These are phyloP conservation scores for Cercospora berteroae DNA, from an alignment of 2,329 filamentous ascomycete species.

Conservation along the genomic window DNA sequence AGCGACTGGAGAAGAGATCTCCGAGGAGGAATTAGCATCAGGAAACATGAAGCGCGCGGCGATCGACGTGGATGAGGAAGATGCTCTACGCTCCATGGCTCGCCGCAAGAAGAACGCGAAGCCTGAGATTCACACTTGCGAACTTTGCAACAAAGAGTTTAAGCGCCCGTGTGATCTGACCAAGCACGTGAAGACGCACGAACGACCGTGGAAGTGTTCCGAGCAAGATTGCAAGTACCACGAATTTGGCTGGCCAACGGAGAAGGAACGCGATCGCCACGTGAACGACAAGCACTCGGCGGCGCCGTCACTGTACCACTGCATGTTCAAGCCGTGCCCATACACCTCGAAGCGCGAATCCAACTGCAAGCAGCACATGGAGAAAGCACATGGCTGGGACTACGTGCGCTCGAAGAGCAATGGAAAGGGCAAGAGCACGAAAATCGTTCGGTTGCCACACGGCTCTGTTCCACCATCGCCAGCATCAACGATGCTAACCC, in stretches of 20 bases:
- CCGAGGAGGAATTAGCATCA: slow-evolving; percentile 62
- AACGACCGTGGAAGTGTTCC: slow-evolving; percentile 91
- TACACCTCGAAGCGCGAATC: slow-evolving; percentile 95
- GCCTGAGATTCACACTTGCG: slow-evolving; percentile 45
- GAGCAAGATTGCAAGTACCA: slow-evolving; percentile 83
- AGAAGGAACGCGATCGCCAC: slow-evolving; percentile 96
- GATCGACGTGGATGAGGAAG: slow-evolving; percentile 70
- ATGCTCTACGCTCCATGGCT: slow-evolving; percentile 88
- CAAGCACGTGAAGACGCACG: slow-evolving; percentile 98
- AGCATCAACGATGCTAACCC: slow-evolving; percentile 45
- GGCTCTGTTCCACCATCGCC: slow-evolving; percentile 64
- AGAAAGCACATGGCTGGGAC: slow-evolving; percentile 89
- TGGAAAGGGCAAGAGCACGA: slow-evolving; percentile 62
- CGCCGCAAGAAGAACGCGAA: slow-evolving; percentile 86
- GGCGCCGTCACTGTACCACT: slow-evolving; percentile 77
- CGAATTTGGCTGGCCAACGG: slow-evolving; percentile 87
- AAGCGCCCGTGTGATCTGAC: slow-evolving; percentile 95
- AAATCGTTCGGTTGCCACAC: slow-evolving; percentile 55
- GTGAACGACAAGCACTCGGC: slow-evolving; percentile 92
- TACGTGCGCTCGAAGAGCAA: slow-evolving; percentile 93
- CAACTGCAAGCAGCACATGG: slow-evolving; percentile 99
- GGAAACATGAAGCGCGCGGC: slow-evolving; percentile 53
- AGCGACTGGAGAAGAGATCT: slow-evolving; percentile 43
- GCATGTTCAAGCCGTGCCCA: slow-evolving; percentile 76
- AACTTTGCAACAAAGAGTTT: slow-evolving; percentile 91